A percentile compares a stretch with the other conserved stretches of the same genome.
Evolutionary conservation across 1,139 yeast species (phyloP).

Genomic region (Yamadazyma sp.): DNA sequence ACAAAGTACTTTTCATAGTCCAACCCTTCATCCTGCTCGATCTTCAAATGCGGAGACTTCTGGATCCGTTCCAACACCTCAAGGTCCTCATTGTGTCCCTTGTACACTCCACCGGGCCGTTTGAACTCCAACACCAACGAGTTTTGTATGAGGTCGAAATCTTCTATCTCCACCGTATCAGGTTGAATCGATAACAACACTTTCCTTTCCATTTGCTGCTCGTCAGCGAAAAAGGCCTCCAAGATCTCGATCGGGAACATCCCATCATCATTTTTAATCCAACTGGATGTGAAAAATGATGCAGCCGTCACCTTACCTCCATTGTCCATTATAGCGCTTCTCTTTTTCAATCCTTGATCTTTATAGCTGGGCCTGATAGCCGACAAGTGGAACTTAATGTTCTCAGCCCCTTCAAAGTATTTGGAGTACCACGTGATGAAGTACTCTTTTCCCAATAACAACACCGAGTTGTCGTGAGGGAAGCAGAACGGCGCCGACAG

Average conservation of each 20-base stretch:
- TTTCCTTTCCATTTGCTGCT: constrained; percentile 46
- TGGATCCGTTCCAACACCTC: constrained; percentile 40
- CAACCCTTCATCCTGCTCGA: constrained; percentile 55
- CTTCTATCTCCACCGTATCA: constrained; percentile 61
- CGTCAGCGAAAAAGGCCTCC: constrained; percentile 55
- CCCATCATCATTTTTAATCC: constrained; percentile 69
- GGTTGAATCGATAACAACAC: constrained; percentile 70
- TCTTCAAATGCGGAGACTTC: constrained; percentile 26
- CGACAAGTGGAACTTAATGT: constrained; percentile 67
- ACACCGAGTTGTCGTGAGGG: constrained; percentile 60
- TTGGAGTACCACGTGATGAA: constrained; percentile 80
- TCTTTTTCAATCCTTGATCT: constrained; percentile 56
- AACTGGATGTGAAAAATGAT: constrained; percentile 67
- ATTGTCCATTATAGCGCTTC: constrained; percentile 37
- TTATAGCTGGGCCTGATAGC: constrained; percentile 55
- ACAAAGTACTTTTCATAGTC: constrained; percentile 69
- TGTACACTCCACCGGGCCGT: constrained; percentile 58
- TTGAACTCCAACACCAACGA: constrained; percentile 58
- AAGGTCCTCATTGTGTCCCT: constrained; percentile 55
- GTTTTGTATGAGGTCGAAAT: constrained; percentile 52
- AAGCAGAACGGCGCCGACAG: constrained; percentile 78
- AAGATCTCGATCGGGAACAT: constrained; percentile 57
- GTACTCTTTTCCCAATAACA: constrained; percentile 61
- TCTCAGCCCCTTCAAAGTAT: constrained; percentile 53
- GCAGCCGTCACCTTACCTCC: constrained; percentile 41